These are phyloP conservation scores for Tulasnella sp. DNA, from an alignment of 768 basidiomycete species.

Conservation along the genomic window DNA sequence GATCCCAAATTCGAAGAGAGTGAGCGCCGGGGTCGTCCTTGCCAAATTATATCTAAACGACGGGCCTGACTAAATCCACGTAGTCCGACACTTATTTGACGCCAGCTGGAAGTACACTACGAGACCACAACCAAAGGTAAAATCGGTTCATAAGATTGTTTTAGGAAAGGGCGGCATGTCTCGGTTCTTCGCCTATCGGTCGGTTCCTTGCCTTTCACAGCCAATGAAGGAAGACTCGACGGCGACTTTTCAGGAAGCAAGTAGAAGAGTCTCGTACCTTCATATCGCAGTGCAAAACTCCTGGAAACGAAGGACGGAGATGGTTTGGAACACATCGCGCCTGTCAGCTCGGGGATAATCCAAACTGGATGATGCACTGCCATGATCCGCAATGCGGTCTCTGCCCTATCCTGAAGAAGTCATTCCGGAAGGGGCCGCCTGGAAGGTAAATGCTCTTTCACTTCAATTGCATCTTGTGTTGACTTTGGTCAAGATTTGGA, in stretches of 20 bases:
- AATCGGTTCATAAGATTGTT: neutral
- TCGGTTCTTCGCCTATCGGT: neutral
- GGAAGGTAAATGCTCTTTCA: neutral
- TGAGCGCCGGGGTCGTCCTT: neutral
- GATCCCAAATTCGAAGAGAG: conserved; percentile 9
- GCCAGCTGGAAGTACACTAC: neutral
- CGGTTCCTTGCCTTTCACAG: neutral
- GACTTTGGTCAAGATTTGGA: neutral
- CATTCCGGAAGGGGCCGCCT: neutral
- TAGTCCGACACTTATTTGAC: neutral
- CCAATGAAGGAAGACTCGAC: neutral
- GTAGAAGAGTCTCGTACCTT: conserved; percentile 2
- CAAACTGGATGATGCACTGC: neutral
- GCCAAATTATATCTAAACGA: too few species aligned
- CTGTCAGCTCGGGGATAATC: neutral
- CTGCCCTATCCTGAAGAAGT: neutral
- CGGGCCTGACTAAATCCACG: too few species aligned
- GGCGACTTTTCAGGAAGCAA: neutral
- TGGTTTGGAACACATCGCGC: conserved; percentile 1
- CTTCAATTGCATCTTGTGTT: neutral
- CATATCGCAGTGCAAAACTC: neutral
- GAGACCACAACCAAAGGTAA: neutral
- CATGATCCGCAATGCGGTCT: neutral
- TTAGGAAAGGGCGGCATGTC: neutral
- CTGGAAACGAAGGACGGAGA: conserved; percentile 3